Base-by-base conservation (phyloP, 768 basidiomycete species). In the Boletus subparvulus region DNA sequence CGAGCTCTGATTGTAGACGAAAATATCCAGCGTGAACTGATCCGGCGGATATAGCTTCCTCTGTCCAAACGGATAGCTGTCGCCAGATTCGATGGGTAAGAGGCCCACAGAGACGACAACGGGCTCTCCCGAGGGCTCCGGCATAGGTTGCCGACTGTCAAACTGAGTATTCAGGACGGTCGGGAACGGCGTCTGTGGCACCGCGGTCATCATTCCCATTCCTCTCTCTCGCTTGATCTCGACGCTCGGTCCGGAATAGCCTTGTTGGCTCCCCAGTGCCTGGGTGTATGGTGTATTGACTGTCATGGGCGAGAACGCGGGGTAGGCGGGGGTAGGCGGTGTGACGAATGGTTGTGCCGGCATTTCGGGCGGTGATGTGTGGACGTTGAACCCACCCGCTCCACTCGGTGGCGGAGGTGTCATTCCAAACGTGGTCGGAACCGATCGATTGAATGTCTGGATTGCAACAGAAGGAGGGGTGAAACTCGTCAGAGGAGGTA, bases 1-100 rank as follows among this genome's bases (percentile, higher is more conserved):
- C 43, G 81, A 75, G 44, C 83, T 86, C 72, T 86, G 87, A 64
- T 94, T 94, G 64, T 87, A 93, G 52, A 94, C 90, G 63, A 94
- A 94, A 3, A 94, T 86, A 58, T 94, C 92, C 63, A 94, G 71
- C 49, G 85, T 86, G 68, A 94, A 94, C 48, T 80, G 75, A 62
- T 90, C 85, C 28, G 88, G 75, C 17, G 89, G 88, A 60, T 83
- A 87, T 65, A 94, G 84, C 73, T 77, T 83, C 58, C 73, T 78
- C 47, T 66, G 68, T 48, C 62, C 64, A 21, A 59, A 33, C 30
- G 35, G 30, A 37, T 40, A 32, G 50, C 56, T 11, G 33, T 58
- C 54, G 36, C 61, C 56, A 46, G 63, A 61, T 12, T 64, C 65
- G 2, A 66, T 55, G 11, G 69, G 69, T 21, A 77, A 66, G 30